Conservation (phyloP, 192 early-diverging fungal species). For the Spinellus fusiger region DNA sequence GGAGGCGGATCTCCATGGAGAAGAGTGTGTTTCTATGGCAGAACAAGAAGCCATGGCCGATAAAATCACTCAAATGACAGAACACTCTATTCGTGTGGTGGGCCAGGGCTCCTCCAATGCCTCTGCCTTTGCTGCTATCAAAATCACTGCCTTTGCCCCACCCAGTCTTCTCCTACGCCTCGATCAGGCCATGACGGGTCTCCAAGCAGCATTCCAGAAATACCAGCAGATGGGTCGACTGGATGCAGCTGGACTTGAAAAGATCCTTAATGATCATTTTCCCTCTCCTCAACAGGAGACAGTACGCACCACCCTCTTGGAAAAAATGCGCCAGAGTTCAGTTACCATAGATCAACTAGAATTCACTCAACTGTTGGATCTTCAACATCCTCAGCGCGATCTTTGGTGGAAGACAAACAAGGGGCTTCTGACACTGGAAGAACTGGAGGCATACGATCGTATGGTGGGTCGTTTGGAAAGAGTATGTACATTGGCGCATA, state of each 20-base stretch:
- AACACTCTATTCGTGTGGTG: slow-evolving; percentile 70
- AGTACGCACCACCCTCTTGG: slow-evolving; percentile 17
- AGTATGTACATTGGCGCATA: slow-evolving; percentile 59
- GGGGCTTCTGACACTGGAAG: slow-evolving; percentile 33
- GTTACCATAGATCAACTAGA: slow-evolving; percentile 13
- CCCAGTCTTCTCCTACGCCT: slow-evolving; percentile 71
- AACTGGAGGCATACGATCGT: slow-evolving; percentile 67
- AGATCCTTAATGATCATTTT: slow-evolving; percentile 31
- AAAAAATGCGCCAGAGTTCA: slow-evolving; percentile 30
- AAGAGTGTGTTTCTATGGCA: slow-evolving; percentile 33
- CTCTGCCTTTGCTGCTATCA: slow-evolving; percentile 78
- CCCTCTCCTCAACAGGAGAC: slow-evolving; percentile 9
- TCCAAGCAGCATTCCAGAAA: slow-evolving; percentile 44
- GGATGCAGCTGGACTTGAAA: slow-evolving; percentile 23
- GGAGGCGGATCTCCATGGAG: slow-evolving; percentile 72
- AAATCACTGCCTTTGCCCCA: slow-evolving; percentile 79
- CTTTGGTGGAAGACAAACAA: slow-evolving; percentile 15
- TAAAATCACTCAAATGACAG: slow-evolving; percentile 58
- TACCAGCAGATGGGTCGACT: slow-evolving; percentile 33
- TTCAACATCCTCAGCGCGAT: slow-evolving; percentile 13
- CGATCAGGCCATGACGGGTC: slow-evolving; percentile 44
- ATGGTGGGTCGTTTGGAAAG: slow-evolving; percentile 58
- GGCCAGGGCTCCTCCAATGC: slow-evolving; percentile 36
- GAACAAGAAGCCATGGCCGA: slow-evolving; percentile 44
- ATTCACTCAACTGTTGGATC: slow-evolving; percentile 14